A percentile compares a stretch with the other conserved stretches of the same genome.
Evolutionary conservation across 331 rosid genomes (phyloP).

Genomic region (Phaseolus coccineus): DNA sequence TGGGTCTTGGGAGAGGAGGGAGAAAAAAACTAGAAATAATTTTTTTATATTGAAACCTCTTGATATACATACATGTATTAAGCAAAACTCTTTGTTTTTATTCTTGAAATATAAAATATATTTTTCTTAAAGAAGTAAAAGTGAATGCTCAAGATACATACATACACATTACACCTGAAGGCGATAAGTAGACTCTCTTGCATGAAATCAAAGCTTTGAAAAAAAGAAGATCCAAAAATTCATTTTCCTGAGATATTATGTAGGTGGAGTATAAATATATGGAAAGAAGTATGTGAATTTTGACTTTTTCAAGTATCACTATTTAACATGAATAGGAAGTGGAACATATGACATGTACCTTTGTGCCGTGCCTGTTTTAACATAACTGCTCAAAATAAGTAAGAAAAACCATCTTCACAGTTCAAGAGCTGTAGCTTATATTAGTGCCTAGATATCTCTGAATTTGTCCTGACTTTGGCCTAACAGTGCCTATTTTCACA

Average conservation of each 20-base stretch:
- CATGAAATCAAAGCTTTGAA: not conserved
- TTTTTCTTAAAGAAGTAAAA: not conserved
- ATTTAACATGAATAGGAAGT: constrained; percentile 20
- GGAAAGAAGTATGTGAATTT: not conserved
- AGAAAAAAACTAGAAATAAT: too few species aligned
- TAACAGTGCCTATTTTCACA: constrained; percentile 16
- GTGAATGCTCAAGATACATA: not conserved
- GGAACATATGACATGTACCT: constrained; percentile 17
- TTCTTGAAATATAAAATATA: not conserved
- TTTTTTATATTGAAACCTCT: not conserved
- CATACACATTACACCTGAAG: not conserved
- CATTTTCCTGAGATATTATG: not conserved
- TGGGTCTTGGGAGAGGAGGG: too few species aligned
- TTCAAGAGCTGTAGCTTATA: constrained; percentile 13
- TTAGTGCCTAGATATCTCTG: constrained; percentile 22
- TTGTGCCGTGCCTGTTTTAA: not conserved
- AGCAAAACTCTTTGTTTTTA: not conserved
- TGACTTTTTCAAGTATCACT: constrained; percentile 1
- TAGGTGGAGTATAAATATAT: not conserved
- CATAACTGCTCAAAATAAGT: constrained; percentile 1
- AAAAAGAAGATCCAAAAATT: not conserved
- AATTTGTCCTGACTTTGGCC: constrained; percentile 6
- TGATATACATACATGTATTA: not conserved
- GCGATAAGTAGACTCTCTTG: not conserved
- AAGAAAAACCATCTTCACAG: constrained; percentile 8